phyloP scores from a whole-genome alignment of 2,329 filamentous ascomycete genomes.

The Colletotrichum eremochloae region DNA sequence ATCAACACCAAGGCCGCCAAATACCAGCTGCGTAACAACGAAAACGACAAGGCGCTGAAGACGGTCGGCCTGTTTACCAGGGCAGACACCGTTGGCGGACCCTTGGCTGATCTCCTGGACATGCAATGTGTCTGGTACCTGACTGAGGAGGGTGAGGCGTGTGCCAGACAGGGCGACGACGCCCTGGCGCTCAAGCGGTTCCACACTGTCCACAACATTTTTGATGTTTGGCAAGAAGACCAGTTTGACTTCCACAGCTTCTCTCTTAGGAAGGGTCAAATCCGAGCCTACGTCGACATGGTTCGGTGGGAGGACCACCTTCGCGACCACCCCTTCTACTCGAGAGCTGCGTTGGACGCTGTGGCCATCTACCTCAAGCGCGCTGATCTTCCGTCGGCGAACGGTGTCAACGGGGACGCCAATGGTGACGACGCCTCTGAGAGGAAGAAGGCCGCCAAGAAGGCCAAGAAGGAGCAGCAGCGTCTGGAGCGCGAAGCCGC shows the following conservation, averaged over 20 bases:
- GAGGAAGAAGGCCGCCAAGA: conserved; percentile 89
- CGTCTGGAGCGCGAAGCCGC: conserved; percentile 80
- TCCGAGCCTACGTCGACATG: conserved; percentile 96
- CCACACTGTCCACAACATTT: conserved; percentile 89
- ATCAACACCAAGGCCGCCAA: conserved; percentile 99
- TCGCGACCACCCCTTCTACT: conserved; percentile 93
- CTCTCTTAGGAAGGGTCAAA: conserved; percentile 95
- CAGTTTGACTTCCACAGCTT: conserved; percentile 99
- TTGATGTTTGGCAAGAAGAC: conserved; percentile 97
- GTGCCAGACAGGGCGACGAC: conserved; percentile 83
- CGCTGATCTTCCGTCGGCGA: conserved; percentile 78
- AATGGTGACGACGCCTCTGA: conserved; percentile 73
- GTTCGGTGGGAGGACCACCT: conserved; percentile 94
- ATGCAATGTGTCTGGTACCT: conserved; percentile 99
- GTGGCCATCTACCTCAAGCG: conserved; percentile 85
- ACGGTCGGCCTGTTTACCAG: conserved; percentile 96
- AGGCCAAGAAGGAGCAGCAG: conserved; percentile 82
- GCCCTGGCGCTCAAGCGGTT: conserved; percentile 93
- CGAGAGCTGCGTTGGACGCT: conserved; percentile 84
- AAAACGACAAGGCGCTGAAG: conserved; percentile 86
- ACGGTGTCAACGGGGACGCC: conserved; percentile 70
- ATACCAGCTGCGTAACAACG: conserved; percentile 93
- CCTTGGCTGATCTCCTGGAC: conserved; percentile 90
- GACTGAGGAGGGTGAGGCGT: conserved; percentile 93
- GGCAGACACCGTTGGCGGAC: conserved; percentile 88